A percentile compares a stretch with the other conserved stretches of the same genome.
These are phyloP conservation scores for Bothriochloa decipiens DNA, from an alignment of 176 grass and related monocot species.

Conservation along the genomic window DNA sequence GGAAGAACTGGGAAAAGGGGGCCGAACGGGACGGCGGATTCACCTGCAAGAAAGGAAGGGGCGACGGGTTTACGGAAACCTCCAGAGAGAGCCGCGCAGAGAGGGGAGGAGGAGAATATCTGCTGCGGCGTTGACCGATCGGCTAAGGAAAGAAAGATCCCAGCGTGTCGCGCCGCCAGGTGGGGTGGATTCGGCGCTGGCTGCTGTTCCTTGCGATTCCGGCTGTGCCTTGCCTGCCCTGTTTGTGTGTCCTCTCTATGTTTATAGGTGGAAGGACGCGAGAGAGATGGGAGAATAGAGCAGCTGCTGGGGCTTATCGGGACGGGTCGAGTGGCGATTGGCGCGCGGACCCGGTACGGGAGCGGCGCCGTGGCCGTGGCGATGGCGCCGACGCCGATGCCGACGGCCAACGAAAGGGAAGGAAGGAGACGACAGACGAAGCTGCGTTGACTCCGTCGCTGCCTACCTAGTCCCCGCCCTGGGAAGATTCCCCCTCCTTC, in stretches of 20 bases:
- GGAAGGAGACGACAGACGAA: no score
- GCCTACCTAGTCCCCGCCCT: no score
- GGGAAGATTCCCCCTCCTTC: no score
- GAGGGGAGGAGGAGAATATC: background rate
- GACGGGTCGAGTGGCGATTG: no score
- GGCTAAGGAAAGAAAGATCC: conserved; percentile 23
- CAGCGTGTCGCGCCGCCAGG: no score
- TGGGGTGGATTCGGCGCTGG: no score
- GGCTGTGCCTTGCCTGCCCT: background rate
- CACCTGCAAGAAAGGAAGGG: background rate
- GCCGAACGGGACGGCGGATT: no score
- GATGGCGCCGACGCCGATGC: background rate
- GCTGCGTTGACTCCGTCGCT: background rate
- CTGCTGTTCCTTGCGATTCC: no score
- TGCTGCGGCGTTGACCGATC: conserved; percentile 27
- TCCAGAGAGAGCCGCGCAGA: background rate
- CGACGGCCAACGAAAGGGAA: background rate
- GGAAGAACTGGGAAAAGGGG: background rate
- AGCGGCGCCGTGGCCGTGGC: background rate
- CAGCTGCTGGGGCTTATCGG: background rate
- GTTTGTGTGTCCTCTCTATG: no score
- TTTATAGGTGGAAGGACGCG: background rate
- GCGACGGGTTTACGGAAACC: conserved; percentile 13
- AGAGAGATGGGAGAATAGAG: background rate
- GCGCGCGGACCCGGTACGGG: no score